Evolutionary conservation across 75 land plant genomes (phyloP).

Genomic region (Gnetum montanum): DNA sequence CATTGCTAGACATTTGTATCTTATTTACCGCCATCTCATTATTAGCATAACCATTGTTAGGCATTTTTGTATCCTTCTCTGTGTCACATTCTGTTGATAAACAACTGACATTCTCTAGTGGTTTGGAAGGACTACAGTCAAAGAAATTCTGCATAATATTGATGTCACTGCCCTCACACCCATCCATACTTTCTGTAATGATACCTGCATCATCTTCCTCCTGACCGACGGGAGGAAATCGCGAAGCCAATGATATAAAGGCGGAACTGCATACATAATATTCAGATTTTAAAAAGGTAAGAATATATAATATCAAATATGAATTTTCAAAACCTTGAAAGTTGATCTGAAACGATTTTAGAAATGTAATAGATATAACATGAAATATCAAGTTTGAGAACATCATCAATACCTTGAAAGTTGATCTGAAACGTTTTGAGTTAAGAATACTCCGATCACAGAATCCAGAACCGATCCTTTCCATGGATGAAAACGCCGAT

Average conservation of each 20-base stretch:
- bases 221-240: slow-evolving; percentile 35
- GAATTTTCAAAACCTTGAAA: background rate
- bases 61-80: too few species aligned
- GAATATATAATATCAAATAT: background rate
- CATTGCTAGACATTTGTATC: too few species aligned
- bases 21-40: too few species aligned
- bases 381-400: background rate
- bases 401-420: slow-evolving; percentile 69
- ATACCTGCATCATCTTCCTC: background rate
- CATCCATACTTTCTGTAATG: too few species aligned
- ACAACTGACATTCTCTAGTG: too few species aligned
- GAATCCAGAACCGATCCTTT: slow-evolving; percentile 80
- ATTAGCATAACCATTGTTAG: too few species aligned
- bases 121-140: too few species aligned
- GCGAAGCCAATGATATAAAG: slow-evolving; percentile 84
- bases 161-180: too few species aligned
- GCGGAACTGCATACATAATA: slow-evolving; percentile 95
- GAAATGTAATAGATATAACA: background rate
- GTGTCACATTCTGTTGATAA: too few species aligned
- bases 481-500: slow-evolving; percentile 47
- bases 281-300: slow-evolving; percentile 12
- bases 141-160: too few species aligned
- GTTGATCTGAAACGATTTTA: background rate
- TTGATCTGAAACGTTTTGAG: slow-evolving; percentile 77
- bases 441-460: slow-evolving; percentile 61